These are phyloP conservation scores for Melanomma pulvis-pyrius DNA, from an alignment of 495 filamentous ascomycete species.

Conservation along the genomic window DNA sequence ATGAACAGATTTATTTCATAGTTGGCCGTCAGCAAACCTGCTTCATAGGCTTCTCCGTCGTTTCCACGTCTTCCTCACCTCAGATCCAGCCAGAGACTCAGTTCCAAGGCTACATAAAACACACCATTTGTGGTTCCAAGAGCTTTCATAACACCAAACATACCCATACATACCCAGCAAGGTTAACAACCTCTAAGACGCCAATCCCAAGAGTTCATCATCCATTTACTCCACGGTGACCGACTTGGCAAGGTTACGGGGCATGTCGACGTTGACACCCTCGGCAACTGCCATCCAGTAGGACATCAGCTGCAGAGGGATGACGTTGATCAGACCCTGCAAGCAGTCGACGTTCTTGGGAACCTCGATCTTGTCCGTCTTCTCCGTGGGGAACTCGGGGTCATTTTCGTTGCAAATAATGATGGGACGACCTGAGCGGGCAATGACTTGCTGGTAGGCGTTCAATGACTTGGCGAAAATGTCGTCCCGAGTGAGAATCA, in stretches of 20 bases:
- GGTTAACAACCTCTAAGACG: constrained; percentile 31
- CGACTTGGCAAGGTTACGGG: constrained; percentile 96
- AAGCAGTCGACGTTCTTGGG: constrained; percentile 93
- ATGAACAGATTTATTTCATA: constrained; percentile 13
- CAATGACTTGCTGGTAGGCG: constrained; percentile 98
- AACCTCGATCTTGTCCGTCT: constrained; percentile 95
- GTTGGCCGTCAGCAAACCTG: not conserved
- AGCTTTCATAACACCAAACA: constrained; percentile 19
- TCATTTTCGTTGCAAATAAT: constrained; percentile 95
- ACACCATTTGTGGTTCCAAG: not conserved
- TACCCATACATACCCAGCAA: constrained; percentile 29
- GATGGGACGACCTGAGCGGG: constrained; percentile 90
- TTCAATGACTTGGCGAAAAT: constrained; percentile 97
- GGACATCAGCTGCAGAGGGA: constrained; percentile 93
- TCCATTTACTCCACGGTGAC: constrained; percentile 86
- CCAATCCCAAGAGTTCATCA: constrained; percentile 15
- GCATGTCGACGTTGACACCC: constrained; percentile 96
- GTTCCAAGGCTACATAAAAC: not conserved
- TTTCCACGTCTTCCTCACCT: not conserved
- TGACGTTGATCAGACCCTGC: constrained; percentile 96
- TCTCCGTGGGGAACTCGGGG: constrained; percentile 80
- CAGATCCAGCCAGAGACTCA: not conserved
- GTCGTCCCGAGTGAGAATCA: constrained; percentile 95
- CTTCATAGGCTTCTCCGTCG: not conserved
- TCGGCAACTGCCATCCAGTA: constrained; percentile 98